phyloP scores from a whole-genome alignment of 306 rosid genomes.

The Fragaria vesca region DNA sequence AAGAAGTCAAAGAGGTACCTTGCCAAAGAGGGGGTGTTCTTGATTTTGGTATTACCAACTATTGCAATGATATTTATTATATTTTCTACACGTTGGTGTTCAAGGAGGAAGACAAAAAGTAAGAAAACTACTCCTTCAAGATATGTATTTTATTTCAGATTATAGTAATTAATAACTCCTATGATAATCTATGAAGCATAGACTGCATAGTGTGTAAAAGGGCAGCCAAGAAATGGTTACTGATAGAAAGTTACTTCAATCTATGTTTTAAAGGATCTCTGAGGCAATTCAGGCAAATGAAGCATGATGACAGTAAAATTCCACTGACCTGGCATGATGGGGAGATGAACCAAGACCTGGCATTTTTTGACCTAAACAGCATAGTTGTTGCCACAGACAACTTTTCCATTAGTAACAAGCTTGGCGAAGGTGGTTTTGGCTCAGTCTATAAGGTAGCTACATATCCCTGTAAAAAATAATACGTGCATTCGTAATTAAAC shows the following conservation, averaged over 20 bases:
- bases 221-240: not conserved
- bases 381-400: slow-evolving; percentile 42
- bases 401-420: slow-evolving; percentile 48
- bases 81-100: not conserved
- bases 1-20: slow-evolving; percentile 18
- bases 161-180: not conserved
- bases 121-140: not conserved
- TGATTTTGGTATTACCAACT: not conserved
- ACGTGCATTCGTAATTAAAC: not conserved
- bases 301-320: not conserved
- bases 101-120: not conserved
- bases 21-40: not conserved
- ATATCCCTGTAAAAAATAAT: not conserved
- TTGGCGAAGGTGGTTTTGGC: slow-evolving; percentile 70
- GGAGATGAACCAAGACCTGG: slow-evolving; percentile 9
- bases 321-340: not conserved
- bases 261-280: not conserved
- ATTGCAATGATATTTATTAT: not conserved
- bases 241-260: not conserved
- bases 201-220: not conserved
- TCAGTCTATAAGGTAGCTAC: slow-evolving; percentile 54
- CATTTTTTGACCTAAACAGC: not conserved
- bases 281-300: not conserved
- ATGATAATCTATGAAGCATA: not conserved
- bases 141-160: not conserved